Evolutionary conservation across 768 basidiomycete species (phyloP).

Genomic region (Hypsizygus marmoreus): DNA sequence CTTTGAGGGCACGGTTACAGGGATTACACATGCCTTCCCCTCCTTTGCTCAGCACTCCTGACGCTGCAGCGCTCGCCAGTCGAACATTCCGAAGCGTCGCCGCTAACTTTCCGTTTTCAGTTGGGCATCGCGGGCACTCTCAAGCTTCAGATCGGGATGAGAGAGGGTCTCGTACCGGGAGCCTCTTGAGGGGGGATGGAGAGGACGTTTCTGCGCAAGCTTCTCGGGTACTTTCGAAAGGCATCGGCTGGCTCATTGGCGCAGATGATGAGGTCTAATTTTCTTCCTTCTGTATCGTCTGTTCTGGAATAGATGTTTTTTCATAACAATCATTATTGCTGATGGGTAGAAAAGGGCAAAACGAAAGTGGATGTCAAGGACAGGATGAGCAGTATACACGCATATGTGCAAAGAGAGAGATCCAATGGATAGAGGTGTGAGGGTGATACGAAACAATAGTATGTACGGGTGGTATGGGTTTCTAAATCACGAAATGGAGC

Average conservation of each 20-base stretch:
- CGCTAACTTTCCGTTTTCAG: conserved; percentile 73
- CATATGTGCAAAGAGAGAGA: conserved; percentile 9
- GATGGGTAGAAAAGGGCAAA: not conserved
- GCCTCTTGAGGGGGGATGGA: conserved; percentile 43
- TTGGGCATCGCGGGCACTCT: conserved; percentile 41
- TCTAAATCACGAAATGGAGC: conserved; percentile 1
- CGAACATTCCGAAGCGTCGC: conserved; percentile 78
- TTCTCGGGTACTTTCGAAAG: conserved; percentile 78
- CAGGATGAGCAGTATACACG: not conserved
- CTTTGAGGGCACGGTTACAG: conserved; percentile 63
- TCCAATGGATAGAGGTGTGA: conserved; percentile 11
- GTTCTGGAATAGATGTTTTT: not conserved
- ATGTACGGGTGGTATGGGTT: conserved; percentile 10
- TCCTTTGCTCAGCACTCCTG: conserved; percentile 69
- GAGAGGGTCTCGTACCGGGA: conserved; percentile 40
- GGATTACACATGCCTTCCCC: conserved; percentile 70
- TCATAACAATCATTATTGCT: not conserved
- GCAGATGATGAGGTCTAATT: conserved; percentile 58
- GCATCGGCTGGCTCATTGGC: conserved; percentile 96
- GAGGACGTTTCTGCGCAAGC: conserved; percentile 77
- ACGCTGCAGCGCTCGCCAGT: conserved; percentile 78
- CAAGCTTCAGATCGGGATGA: conserved; percentile 44
- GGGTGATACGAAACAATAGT: too few species aligned
- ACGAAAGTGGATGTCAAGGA: conserved; percentile 1
- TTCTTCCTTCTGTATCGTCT: not conserved